Evolutionary conservation across 257 asterid genomes (phyloP).

Genomic region (Plantago ovata): DNA sequence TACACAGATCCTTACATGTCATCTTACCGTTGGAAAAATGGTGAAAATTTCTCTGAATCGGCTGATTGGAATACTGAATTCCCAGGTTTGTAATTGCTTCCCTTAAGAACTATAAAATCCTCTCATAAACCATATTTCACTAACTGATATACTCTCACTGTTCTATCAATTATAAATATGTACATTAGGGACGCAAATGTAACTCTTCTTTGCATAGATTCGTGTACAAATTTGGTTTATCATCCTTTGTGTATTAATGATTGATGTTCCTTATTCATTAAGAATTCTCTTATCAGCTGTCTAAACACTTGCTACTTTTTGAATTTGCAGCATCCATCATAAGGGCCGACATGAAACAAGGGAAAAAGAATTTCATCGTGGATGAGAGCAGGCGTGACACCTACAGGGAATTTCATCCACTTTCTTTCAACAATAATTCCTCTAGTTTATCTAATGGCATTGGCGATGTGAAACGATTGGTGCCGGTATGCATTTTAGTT

Average conservation of each 20-base stretch:
- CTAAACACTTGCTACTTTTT: constrained; percentile 8
- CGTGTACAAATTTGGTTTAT: too few species aligned
- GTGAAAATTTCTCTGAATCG: constrained; percentile 62
- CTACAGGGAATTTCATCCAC: constrained; percentile 49
- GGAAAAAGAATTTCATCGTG: constrained; percentile 65
- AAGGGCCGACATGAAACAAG: constrained; percentile 90
- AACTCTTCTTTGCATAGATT: too few species aligned
- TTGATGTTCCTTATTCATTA: too few species aligned
- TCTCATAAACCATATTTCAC: too few species aligned
- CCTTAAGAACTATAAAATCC: too few species aligned
- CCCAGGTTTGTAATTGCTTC: constrained; percentile 55
- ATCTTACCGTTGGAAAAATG: constrained; percentile 53
- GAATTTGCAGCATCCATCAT: constrained; percentile 65
- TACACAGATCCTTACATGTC: constrained; percentile 46
- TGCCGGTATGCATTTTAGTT: constrained; percentile 45
- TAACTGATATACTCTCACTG: too few species aligned
- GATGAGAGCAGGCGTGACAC: constrained; percentile 89
- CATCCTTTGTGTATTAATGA: too few species aligned
- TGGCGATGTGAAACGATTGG: constrained; percentile 54
- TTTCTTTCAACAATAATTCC: constrained; percentile 35
- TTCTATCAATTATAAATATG: too few species aligned
- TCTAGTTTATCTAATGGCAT: constrained; percentile 30
- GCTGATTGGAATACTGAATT: constrained; percentile 90
- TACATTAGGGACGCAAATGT: too few species aligned
- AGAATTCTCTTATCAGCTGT: not conserved